phyloP scores from a whole-genome alignment of 768 basidiomycete genomes.

The Strobilomyces confusus region DNA sequence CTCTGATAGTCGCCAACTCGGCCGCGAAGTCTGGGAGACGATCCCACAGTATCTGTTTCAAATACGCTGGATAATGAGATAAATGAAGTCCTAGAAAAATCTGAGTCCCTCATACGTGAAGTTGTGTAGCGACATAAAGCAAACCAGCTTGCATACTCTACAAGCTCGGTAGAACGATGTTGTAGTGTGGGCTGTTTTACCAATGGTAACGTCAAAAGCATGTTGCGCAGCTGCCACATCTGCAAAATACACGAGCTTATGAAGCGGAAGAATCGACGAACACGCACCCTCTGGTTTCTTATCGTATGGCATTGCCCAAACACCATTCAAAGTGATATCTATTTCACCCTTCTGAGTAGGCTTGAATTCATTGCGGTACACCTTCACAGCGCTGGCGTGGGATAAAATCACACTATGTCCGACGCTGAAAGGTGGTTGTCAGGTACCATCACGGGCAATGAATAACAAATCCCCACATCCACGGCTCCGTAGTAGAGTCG shows the following conservation, averaged over 20 bases:
- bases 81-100: constrained; percentile 38
- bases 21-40: too few species aligned
- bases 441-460: not conserved
- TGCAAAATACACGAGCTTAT: constrained; percentile 17
- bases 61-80: constrained; percentile 34
- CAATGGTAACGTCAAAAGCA: constrained; percentile 45
- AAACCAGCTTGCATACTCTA: constrained; percentile 33
- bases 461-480: constrained; percentile 47
- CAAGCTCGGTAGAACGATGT: constrained; percentile 11
- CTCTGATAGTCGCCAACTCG: too few species aligned
- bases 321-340: constrained; percentile 52
- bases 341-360: constrained; percentile 53
- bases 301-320: constrained; percentile 37
- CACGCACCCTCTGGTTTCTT: constrained; percentile 51
- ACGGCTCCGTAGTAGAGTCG: constrained; percentile 57
- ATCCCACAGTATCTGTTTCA: too few species aligned
- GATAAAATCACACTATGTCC: constrained; percentile 65
- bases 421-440: constrained; percentile 40
- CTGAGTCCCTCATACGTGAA: constrained; percentile 31
- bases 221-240: constrained; percentile 69
- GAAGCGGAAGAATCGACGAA: not conserved
- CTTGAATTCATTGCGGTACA: constrained; percentile 68
- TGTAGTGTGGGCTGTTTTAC: too few species aligned
- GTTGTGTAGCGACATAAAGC: constrained; percentile 16
- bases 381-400: constrained; percentile 62